Percentiles rank a stretch among this genome's conserved stretches.
phyloP scores from a whole-genome alignment of 768 basidiomycete species.

The Termitomyces sp. region DNA sequence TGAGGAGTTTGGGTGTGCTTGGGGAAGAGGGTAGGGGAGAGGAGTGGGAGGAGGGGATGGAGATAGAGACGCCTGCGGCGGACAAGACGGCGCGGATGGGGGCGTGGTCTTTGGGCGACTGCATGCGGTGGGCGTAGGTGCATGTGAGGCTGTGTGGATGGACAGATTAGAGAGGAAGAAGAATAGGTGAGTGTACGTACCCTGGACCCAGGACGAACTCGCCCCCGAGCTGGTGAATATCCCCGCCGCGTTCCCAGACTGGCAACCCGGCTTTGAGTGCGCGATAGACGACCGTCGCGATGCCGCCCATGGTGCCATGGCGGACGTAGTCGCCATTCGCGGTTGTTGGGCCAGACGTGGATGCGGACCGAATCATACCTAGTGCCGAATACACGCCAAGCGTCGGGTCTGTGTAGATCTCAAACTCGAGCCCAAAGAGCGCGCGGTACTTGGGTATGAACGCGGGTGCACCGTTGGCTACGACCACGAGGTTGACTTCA shows the following conservation, averaged over 20 bases:
- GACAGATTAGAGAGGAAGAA: background rate
- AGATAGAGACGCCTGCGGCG: conserved; percentile 41
- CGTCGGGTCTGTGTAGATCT: conserved; percentile 78
- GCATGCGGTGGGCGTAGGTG: conserved; percentile 85
- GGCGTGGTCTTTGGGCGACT: conserved; percentile 66
- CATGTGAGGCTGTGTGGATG: conserved; percentile 49
- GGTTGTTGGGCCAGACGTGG: background rate
- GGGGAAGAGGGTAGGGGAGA: background rate
- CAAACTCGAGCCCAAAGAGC: conserved; percentile 66
- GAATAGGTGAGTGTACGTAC: conserved; percentile 24
- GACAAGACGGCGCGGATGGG: conserved; percentile 67
- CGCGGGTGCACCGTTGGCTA: conserved; percentile 74
- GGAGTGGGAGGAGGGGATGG: conserved; percentile 8
- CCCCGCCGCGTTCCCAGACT: conserved; percentile 76
- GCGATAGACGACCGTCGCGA: conserved; percentile 71
- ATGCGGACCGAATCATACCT: conserved; percentile 55
- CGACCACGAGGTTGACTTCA: conserved; percentile 57
- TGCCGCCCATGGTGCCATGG: conserved; percentile 62
- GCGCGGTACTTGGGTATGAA: conserved; percentile 79
- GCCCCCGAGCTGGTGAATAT: conserved; percentile 79
- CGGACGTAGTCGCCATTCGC: conserved; percentile 51
- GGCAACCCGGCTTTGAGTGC: conserved; percentile 77
- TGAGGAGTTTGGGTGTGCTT: background rate
- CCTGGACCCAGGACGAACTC: conserved; percentile 67
- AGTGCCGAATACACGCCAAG: conserved; percentile 66